Evolutionary conservation across 257 asterid species (phyloP), one percentile per base, ranked within the genome.

Genomic region (Plantago elongata): DNA sequence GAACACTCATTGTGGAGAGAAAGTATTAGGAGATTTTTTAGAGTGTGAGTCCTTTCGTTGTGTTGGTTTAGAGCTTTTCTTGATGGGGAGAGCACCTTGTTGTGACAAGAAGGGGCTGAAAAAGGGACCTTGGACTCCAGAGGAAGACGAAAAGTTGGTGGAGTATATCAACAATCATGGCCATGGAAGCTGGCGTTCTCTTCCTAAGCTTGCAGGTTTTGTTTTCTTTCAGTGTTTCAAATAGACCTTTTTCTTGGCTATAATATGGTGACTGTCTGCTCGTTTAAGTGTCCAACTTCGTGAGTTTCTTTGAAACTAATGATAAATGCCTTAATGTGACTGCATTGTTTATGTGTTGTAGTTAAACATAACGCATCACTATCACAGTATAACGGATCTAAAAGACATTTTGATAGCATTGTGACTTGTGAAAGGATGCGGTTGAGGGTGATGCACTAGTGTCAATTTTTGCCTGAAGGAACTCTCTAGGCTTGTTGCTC

Each of bases 41-140:
- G 12, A 17, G 68, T 13, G 69, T 15, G 66, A 27, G 65, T 16
- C 11, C 17, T 67, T 29, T 70, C 17, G 69, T 60, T 61, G 66
- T 44, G 69, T 60, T 61, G 66, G 38, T 50, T 30, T 5, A n/a
- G n/a, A 10, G 38, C 15, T 45, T 22, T 45, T 65, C 50, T 66
- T 64, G 55, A 92, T 92, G 99, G 99, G 97, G 60, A 87, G 97
- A 78, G 77, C 89, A 17, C 96, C 97, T 5, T 90, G 96, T 48
- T 90, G 97, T 83, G 97, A 87, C 11, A 87, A 81, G 87, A 85
- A 81, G 51, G 95, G 92, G 65, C 52, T 92, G 86, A 92, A 87
- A 67, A 92, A 78, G 76, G 97, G 99, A 67, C 94, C 97, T 5
- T 92, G 99, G 99, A 83, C 95, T 9, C 70, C 95, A 14, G 97